phyloP scores from a whole-genome alignment of 1,284 basidiomycete species.

The Schizophyllum commune region DNA sequence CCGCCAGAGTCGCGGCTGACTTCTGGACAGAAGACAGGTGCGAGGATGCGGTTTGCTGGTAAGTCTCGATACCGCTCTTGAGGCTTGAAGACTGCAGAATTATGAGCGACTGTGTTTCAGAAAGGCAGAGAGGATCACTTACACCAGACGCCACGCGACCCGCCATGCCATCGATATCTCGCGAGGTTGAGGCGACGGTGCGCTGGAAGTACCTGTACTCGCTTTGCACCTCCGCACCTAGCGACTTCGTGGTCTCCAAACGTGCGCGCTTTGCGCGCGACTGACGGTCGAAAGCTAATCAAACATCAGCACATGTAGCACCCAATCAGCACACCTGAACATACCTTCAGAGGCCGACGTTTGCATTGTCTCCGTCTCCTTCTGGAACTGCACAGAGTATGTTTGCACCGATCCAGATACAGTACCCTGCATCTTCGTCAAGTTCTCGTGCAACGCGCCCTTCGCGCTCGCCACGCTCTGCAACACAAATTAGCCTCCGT shows the following conservation, averaged over 20 bases:
- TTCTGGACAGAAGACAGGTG: conserved; percentile 43
- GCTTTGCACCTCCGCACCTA: conserved; percentile 43
- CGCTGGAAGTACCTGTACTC: conserved; percentile 43
- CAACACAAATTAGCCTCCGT: background rate
- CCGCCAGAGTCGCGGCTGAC: conserved; percentile 41
- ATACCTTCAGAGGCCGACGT: conserved; percentile 40
- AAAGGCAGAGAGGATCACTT: conserved; percentile 13
- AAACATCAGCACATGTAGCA: conserved; percentile 5
- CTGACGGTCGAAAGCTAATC: conserved; percentile 52
- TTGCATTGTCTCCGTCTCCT: conserved; percentile 37
- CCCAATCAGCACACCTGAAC: conserved; percentile 12
- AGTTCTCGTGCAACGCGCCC: conserved; percentile 32
- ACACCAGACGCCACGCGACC: conserved; percentile 43
- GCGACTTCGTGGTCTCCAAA: conserved; percentile 44
- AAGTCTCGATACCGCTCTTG: conserved; percentile 29
- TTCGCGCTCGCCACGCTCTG: conserved; percentile 38
- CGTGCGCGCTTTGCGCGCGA: conserved; percentile 59
- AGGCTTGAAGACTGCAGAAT: conserved; percentile 31
- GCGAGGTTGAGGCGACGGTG: conserved; percentile 41
- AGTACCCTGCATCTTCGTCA: conserved; percentile 37
- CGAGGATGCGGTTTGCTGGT: conserved; percentile 29
- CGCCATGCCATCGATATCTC: conserved; percentile 39
- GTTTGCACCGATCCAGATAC: conserved; percentile 41
- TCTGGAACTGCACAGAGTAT: conserved; percentile 46
- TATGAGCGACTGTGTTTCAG: background rate